Evolutionary conservation across 768 basidiomycete species (phyloP).

Genomic region (Agaricus blazei): DNA sequence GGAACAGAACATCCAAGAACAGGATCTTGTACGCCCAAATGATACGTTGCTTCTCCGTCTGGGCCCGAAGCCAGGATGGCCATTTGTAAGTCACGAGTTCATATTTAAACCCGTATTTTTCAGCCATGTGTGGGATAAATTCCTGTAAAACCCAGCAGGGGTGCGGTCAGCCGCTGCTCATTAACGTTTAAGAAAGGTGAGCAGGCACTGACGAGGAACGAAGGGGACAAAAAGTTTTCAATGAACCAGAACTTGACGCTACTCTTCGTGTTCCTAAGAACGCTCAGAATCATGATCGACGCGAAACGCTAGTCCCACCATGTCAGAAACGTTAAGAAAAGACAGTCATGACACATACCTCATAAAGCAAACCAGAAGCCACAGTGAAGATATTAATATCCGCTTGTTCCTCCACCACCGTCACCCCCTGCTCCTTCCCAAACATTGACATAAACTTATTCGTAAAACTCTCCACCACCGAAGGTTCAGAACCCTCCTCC

Average conservation of each 20-base stretch:
- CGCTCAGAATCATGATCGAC: slow-evolving; percentile 97
- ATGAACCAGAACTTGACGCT: slow-evolving; percentile 99
- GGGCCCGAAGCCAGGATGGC: slow-evolving; percentile 96
- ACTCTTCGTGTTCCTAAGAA: slow-evolving; percentile 88
- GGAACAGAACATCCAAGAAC: slow-evolving; percentile 98
- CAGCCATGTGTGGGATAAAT: slow-evolving; percentile 90
- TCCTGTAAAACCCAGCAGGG: slow-evolving; percentile 41
- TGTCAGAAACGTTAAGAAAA: background rate
- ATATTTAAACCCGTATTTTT: slow-evolving; percentile 91
- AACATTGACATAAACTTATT: slow-evolving; percentile 43
- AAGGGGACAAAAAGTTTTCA: slow-evolving; percentile 96
- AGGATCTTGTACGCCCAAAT: slow-evolving; percentile 99
- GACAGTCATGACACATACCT: slow-evolving; percentile 44
- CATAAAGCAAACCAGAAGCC: slow-evolving; percentile 92
- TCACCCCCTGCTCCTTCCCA: slow-evolving; percentile 21
- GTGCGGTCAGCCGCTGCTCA: background rate
- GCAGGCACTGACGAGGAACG: slow-evolving; percentile 69
- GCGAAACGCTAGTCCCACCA: slow-evolving; percentile 70
- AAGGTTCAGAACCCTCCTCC: slow-evolving; percentile 25
- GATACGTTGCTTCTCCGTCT: slow-evolving; percentile 96
- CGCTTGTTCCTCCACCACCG: slow-evolving; percentile 47
- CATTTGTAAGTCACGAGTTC: slow-evolving; percentile 99
- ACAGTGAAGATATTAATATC: slow-evolving; percentile 99
- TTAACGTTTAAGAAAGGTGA: too few species aligned
- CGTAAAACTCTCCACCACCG: slow-evolving; percentile 42